Evolutionary conservation across 2,329 filamentous ascomycete genomes (phyloP), one percentile per base, ranked within the genome.

Genomic region (Microthyrium microscopicum): DNA sequence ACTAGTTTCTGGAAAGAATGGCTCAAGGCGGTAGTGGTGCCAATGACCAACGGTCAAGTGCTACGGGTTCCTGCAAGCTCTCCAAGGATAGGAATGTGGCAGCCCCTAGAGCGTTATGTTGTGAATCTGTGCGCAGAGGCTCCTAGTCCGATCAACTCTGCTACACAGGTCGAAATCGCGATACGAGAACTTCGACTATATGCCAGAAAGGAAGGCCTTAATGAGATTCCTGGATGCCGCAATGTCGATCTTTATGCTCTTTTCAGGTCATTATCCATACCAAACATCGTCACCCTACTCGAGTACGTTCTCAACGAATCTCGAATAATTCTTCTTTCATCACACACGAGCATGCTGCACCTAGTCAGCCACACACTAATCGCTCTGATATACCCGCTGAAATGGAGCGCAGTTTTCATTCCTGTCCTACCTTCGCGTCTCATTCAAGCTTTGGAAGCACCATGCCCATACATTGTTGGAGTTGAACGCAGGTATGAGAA

Each of bases 1-100:
- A 84, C 85, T 42, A 72, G 74, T 20, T 95, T 98, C 57, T 98
- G 87, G 85, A 95, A 95, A 55, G 89, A 98, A 53, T 98, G 89
- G 89, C 68, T 98, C 30, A 78, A 83, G 54, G 85, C 87, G 5
- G 70, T 95, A 7, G 65, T 89, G n/a, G 82, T 93, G 16, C 89
- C 89, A 19, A 98, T 95, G 89, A 84, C 76, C 1, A 84, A 92
- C 49, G 83, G 87, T 15, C 73, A 68, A 11, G 66, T 98, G 20
- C 59, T 89, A 43, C 70, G 85, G 36, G 74, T 98, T 5, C 83
- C 89, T 5, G 66, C 82, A 7, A 92, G 78, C 54, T 95, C 87
- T 4, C 85, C 89, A 9, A 81, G 75, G 46, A 74, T 93, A 42
- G 89, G 89, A 28, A 73, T 84, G 50, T 98, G 89, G 89, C 87